Evolutionary conservation across 2,329 filamentous ascomycete species (phyloP).

Genomic region (Diaporthe humulicola): DNA sequence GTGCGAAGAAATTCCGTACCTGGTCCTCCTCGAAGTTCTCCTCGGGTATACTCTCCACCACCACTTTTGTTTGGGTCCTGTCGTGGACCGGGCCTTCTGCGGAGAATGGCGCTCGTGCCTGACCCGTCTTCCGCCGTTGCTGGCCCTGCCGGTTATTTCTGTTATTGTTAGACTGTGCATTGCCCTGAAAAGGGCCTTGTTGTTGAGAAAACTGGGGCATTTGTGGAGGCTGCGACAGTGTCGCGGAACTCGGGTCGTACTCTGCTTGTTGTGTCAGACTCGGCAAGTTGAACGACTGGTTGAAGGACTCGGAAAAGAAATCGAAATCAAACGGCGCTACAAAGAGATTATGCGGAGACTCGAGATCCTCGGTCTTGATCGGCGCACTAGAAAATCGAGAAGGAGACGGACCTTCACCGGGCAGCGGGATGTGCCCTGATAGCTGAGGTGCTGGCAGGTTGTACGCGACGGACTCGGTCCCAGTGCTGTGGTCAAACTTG

Average conservation of each 20-base stretch:
- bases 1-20: slow-evolving; percentile 77
- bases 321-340: background rate
- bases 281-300: background rate
- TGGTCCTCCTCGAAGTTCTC: slow-evolving; percentile 75
- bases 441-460: slow-evolving; percentile 35
- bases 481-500: slow-evolving; percentile 76
- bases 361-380: background rate
- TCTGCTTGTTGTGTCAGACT: slow-evolving; percentile 51
- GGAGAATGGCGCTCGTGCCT: slow-evolving; percentile 70
- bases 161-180: slow-evolving; percentile 43
- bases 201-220: slow-evolving; percentile 25
- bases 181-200: slow-evolving; percentile 40
- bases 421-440: slow-evolving; percentile 45
- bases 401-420: slow-evolving; percentile 50
- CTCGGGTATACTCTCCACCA: slow-evolving; percentile 83
- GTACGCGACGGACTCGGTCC: slow-evolving; percentile 61
- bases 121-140: slow-evolving; percentile 51
- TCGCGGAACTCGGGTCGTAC: slow-evolving; percentile 61
- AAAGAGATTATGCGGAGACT: background rate
- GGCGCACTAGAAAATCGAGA: background rate
- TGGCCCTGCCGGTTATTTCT: slow-evolving; percentile 53
- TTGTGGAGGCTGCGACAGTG: slow-evolving; percentile 39
- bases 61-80: slow-evolving; percentile 74
- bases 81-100: slow-evolving; percentile 74
- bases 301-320: background rate